A percentile compares a stretch with the other conserved stretches of the same genome.
Evolutionary conservation across 139 green algal species (phyloP).

Genomic region (Chlorella vulgaris): DNA sequence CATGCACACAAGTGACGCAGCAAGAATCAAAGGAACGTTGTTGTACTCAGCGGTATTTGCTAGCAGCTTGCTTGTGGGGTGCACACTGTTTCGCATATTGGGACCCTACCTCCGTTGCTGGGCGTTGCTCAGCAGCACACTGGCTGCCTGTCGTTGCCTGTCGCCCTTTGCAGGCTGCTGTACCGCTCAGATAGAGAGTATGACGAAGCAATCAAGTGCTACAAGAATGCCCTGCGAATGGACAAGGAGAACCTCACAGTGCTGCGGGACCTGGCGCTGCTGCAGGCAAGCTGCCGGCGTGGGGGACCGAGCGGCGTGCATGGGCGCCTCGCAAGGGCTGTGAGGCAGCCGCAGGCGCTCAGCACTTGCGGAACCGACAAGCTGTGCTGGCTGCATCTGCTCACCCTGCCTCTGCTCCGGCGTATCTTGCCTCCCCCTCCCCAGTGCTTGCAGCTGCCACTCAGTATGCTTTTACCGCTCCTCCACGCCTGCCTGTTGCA

Average conservation of each 20-base stretch:
- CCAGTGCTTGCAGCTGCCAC: neutral
- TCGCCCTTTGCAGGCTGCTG: conserved; percentile 73
- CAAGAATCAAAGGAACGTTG: too few relatives aligned
- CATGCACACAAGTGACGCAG: too few relatives aligned
- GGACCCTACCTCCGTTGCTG: neutral
- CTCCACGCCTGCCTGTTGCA: conserved; percentile 56
- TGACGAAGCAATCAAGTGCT: conserved; percentile 99
- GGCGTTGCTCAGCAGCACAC: neutral
- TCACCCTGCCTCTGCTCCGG: too few relatives aligned
- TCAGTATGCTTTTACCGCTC: neutral
- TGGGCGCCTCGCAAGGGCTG: too few relatives aligned
- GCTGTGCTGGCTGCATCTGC: neutral
- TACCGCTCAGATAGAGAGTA: conserved; percentile 95
- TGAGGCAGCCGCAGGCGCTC: too few relatives aligned
- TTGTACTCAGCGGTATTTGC: neutral
- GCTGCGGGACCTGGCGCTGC: conserved; percentile 85
- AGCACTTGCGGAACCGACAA: too few relatives aligned
- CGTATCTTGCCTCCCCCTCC: too few relatives aligned
- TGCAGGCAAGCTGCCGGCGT: conserved; percentile 72
- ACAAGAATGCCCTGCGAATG: conserved; percentile 93
- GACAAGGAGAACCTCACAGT: conserved; percentile 96
- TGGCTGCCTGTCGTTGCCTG: neutral
- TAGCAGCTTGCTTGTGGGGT: neutral
- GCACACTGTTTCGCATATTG: too few relatives aligned
- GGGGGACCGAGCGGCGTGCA: neutral